A percentile compares a stretch with the other conserved stretches of the same genome.
phyloP scores from a whole-genome alignment of 768 basidiomycete species.

The Pulveroboletus sp. region DNA sequence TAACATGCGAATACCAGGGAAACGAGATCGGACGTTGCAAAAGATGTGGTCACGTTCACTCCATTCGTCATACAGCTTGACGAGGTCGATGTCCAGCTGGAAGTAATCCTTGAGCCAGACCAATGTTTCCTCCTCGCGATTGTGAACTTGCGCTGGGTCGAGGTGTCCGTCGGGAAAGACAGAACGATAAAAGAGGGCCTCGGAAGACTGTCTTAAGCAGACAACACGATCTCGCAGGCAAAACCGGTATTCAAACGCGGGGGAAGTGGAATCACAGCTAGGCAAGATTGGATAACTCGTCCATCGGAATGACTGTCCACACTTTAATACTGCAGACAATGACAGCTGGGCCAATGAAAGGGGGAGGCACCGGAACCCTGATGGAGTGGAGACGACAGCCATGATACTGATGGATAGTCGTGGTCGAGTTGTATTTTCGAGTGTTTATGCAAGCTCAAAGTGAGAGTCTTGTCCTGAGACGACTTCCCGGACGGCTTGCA shows the following conservation, averaged over 20 bases:
- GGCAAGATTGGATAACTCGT: constrained; percentile 37
- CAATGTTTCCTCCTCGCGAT: constrained; percentile 60
- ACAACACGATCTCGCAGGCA: constrained; percentile 80
- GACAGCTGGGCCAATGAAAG: constrained; percentile 66
- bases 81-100: constrained; percentile 74
- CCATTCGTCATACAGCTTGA: constrained; percentile 74
- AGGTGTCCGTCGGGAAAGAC: constrained; percentile 49
- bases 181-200: constrained; percentile 66
- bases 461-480: neutral
- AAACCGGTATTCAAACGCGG: constrained; percentile 67
- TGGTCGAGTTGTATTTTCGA: constrained; percentile 1
- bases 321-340: constrained; percentile 72
- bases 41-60: constrained; percentile 70
- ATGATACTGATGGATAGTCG: neutral
- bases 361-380: constrained; percentile 55
- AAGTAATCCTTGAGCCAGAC: constrained; percentile 84
- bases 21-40: constrained; percentile 52
- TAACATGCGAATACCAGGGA: constrained; percentile 80
- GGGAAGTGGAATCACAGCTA: constrained; percentile 9
- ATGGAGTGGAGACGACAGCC: constrained; percentile 8
- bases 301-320: constrained; percentile 89
- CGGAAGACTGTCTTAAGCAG: constrained; percentile 68
- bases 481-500: neutral
- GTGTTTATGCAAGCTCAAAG: constrained; percentile 3
- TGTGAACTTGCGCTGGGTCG: constrained; percentile 27